Evolutionary conservation across 345 rosid species (phyloP).

Genomic region (Sapria himalayana): DNA sequence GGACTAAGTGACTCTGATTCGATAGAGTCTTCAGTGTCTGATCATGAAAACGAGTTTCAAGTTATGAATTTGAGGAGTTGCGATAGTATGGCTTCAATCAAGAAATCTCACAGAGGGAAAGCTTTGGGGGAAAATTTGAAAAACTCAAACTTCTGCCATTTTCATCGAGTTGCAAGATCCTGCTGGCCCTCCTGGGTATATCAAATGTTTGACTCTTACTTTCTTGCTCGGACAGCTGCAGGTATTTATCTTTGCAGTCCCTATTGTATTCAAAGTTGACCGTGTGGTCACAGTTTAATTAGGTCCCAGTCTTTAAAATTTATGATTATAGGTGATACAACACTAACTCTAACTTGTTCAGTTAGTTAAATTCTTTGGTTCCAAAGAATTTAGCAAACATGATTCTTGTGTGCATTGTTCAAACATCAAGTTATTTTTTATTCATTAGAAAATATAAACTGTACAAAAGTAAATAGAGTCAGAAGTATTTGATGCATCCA

Average conservation of each 20-base stretch:
- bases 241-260: constrained; percentile 31
- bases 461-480: no score
- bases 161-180: constrained; percentile 33
- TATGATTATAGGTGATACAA: no score
- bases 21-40: constrained; percentile 10
- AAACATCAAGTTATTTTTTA: no score
- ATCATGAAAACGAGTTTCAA: constrained; percentile 11
- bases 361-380: no score
- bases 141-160: constrained; percentile 18
- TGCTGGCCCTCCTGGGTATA: constrained; percentile 89
- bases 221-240: constrained; percentile 73
- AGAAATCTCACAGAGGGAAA: constrained; percentile 14
- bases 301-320: no score
- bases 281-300: no score
- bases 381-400: no score
- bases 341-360: no score
- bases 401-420: no score
- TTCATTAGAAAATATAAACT: no score
- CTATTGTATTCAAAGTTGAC: no score
- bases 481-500: no score
- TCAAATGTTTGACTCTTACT: constrained; percentile 60
- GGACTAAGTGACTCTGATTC: constrained; percentile 11
- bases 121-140: constrained; percentile 12
- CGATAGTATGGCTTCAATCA: constrained; percentile 12
- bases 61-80: constrained; percentile 12